Evolutionary conservation across 2,329 filamentous ascomycete species (phyloP), one percentile per base, ranked within the genome.

Genomic region (Paraphaeosphaeria minitans): DNA sequence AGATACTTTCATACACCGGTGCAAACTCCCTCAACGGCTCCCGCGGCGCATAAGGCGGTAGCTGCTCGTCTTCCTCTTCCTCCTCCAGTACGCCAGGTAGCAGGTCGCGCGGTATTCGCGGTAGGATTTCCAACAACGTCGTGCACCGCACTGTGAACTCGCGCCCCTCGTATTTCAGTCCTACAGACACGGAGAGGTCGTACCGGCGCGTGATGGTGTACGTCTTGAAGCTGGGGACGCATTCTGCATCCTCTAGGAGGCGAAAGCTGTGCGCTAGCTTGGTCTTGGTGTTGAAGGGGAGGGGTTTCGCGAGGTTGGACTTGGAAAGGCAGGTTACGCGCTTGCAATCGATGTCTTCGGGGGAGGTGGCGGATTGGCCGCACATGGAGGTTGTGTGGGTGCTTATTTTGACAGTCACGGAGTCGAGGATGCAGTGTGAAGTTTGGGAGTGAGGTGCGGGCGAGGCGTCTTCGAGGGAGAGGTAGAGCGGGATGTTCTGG

Each of bases 171-270:
- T 63, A 74, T 42, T 65, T 70, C 45, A 76, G 61, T 35, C 69
- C 71, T 4, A 76, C 61, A 3, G 62, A 57, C 3, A 75, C 57
- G 10, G 53, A 62, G 22, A 77, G 63, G 7, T 59, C 61, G 55
- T 77, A 76, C 1, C 67, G 63, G 2, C 72, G 66, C 1, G 67
- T 73, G 24, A 76, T 66, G 3, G 67, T 72, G 55, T 74, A 76
- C 0, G 74, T 75, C 35, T 68, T 74, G 63, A 76, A 75, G 0
- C 69, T 70, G 0, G 74, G 74, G 1, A 75, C 66, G 50, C 72
- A 74, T 55, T 76, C 72, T 8, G 56, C 59, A 43, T 75, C 68
- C 39, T 76, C 70, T 16, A 75, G 61, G 10, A 75, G 62, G 43
- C 72, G 70, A 57, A 76, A 75, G 52, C 71, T 70, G 8, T 66